A percentile compares a stretch with the other conserved stretches of the same genome.
Evolutionary conservation across 768 basidiomycete species (phyloP).

Genomic region (Suillus sp.): DNA sequence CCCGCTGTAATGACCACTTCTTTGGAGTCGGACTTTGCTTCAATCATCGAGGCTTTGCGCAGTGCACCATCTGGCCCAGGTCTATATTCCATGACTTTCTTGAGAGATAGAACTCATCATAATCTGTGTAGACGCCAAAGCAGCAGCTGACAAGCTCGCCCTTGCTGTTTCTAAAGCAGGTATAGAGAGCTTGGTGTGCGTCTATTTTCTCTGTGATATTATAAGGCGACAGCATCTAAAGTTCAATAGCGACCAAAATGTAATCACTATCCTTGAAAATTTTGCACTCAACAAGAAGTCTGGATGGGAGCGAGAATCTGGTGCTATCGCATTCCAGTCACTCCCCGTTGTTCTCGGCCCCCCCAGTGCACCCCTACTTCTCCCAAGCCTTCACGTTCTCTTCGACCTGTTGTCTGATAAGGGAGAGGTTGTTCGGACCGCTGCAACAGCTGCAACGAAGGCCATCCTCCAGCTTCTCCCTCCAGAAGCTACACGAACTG

Average conservation of each 20-base stretch:
- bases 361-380: constrained; percentile 68
- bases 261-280: constrained; percentile 63
- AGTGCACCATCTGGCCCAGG: constrained; percentile 66
- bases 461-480: constrained; percentile 83
- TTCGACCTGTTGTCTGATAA: constrained; percentile 92
- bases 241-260: constrained; percentile 52
- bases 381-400: constrained; percentile 74
- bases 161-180: constrained; percentile 68
- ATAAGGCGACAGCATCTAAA: constrained; percentile 21
- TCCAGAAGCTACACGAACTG: constrained; percentile 72
- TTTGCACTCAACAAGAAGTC: constrained; percentile 86
- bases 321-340: constrained; percentile 78
- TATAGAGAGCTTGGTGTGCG: constrained; percentile 61
- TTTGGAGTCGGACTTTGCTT: constrained; percentile 44
- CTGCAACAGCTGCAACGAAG: constrained; percentile 81
- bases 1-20: constrained; percentile 52
- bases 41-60: constrained; percentile 48
- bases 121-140: constrained; percentile 70
- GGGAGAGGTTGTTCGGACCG: constrained; percentile 85
- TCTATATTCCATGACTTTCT: constrained; percentile 25
- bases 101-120: constrained; percentile 8
- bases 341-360: constrained; percentile 70
- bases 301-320: constrained; percentile 86
- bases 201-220: constrained; percentile 17
- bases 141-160: constrained; percentile 78